These are phyloP conservation scores for Malus fusca DNA, from an alignment of 306 rosid species.

Conservation along the genomic window DNA sequence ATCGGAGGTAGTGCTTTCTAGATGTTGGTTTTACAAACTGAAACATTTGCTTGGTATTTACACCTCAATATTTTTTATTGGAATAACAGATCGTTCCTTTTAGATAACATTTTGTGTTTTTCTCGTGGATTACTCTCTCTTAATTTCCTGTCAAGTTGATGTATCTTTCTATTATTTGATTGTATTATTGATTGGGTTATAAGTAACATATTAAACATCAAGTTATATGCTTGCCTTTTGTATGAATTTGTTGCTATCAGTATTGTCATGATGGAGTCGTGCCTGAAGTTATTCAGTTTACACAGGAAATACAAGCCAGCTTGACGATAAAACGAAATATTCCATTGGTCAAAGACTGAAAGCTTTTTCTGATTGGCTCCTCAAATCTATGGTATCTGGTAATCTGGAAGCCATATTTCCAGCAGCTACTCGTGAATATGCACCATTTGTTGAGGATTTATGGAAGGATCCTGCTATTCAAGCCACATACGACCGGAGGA, in stretches of 20 bases:
- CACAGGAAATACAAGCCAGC: constrained; percentile 32
- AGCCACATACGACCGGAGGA: constrained; percentile 55
- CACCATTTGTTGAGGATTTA: constrained; percentile 48
- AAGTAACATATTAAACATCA: neutral
- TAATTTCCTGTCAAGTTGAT: neutral
- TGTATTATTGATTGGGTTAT: neutral
- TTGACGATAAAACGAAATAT: constrained; percentile 28
- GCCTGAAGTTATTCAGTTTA: constrained; percentile 8
- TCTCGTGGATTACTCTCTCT: neutral
- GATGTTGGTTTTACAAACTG: neutral
- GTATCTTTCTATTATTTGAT: neutral
- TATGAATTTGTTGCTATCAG: neutral
- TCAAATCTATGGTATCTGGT: constrained; percentile 43
- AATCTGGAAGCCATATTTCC: constrained; percentile 51
- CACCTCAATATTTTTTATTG: neutral
- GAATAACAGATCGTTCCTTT: neutral
- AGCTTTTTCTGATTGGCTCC: constrained; percentile 60
- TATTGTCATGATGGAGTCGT: neutral
- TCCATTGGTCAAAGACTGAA: constrained; percentile 44
- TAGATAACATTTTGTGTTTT: neutral
- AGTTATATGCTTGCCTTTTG: neutral
- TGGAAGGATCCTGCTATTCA: constrained; percentile 75
- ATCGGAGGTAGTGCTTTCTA: neutral
- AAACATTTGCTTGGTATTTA: too few relatives aligned
- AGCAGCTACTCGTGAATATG: constrained; percentile 47